Base-by-base conservation (phyloP, 2,329 filamentous ascomycete species). In the Drechslera avenae region DNA sequence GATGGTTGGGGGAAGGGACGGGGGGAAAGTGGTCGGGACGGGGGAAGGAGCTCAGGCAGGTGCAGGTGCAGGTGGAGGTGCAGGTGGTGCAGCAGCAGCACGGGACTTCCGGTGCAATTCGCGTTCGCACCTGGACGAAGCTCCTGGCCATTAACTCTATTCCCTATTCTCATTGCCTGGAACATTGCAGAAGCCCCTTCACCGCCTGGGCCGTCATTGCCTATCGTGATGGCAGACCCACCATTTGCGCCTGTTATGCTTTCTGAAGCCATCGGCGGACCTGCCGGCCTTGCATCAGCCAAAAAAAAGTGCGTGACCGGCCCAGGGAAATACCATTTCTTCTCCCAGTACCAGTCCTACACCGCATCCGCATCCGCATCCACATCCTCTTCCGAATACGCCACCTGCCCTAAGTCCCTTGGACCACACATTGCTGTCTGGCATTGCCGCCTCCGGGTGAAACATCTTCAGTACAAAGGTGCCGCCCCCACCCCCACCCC, bases 381-480 rank as follows among this genome's bases (percentile, higher is more conserved):
- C 16, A 16, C 18, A 17, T 13, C 4, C 14, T 10, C 21, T 8
- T n/a, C 6, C 35, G 32, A 28, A 51, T 50, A 44, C 54, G 41
- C 53, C 50, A 37, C 46, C 44, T 31, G 37, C 26, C 26, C 26
- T 28, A 28, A 9, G 5, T 23, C 43, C 48, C 46, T 37, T 23
- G 14, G 43, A 39, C 54, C 55, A 33, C 39, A 47, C 46, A 41
- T 53, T 35, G 56, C 48, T 55, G 54, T 53, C 55, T 58, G 48
- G 51, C 56, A 42, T 40, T 30, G 17, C n/a, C 30, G 42, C 31
- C 43, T 30, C 55, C 35, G 46, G 40, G 19, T 46, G 13, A 40
- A 49, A 28, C 50, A 58, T 58, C 50, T 48, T 58, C 54, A 46
- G 26, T 26, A 32, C 41, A 60, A 55, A 56, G 45, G 54, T 47